Evolutionary conservation across 75 land plant genomes (phyloP).

Genomic region (Pseudotsuga menziesii): DNA sequence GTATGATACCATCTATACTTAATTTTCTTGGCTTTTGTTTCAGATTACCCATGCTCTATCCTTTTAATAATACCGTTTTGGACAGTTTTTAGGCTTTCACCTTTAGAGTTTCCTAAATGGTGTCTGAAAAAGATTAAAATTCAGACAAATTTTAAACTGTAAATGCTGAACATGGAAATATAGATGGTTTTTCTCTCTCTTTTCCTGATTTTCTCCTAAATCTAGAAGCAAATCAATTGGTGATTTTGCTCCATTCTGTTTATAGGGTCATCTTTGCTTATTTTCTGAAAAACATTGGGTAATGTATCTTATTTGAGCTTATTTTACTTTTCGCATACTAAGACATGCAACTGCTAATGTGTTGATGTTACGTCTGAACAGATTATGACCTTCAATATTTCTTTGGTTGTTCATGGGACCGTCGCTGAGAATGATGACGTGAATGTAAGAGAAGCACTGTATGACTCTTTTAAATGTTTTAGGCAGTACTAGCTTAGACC

Average conservation of each 20-base stretch:
- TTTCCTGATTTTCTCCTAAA: background rate
- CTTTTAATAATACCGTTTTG: too few relatives aligned
- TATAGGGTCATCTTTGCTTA: background rate
- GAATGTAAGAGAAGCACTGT: conserved; percentile 42
- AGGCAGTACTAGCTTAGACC: conserved; percentile 3
- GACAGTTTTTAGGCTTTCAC: too few relatives aligned
- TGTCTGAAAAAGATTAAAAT: background rate
- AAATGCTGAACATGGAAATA: background rate
- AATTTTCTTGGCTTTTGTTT: too few relatives aligned
- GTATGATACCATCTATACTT: too few relatives aligned
- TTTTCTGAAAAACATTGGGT: background rate
- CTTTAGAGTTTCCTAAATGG: background rate
- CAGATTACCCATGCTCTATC: too few relatives aligned
- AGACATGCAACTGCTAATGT: background rate
- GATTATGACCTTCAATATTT: conserved; percentile 97
- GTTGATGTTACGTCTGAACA: conserved; percentile 24
- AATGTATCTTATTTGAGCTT: background rate
- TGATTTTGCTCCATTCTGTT: background rate
- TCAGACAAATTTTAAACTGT: background rate
- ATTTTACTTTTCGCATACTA: background rate
- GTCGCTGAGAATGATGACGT: conserved; percentile 68
- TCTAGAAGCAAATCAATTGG: background rate
- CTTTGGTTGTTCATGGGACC: conserved; percentile 94
- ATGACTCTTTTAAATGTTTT: conserved; percentile 8
- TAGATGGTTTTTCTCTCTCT: background rate